Evolutionary conservation across 2,329 filamentous ascomycete species (phyloP), one percentile per base, ranked within the genome.

Genomic region (Fusarium sp.): DNA sequence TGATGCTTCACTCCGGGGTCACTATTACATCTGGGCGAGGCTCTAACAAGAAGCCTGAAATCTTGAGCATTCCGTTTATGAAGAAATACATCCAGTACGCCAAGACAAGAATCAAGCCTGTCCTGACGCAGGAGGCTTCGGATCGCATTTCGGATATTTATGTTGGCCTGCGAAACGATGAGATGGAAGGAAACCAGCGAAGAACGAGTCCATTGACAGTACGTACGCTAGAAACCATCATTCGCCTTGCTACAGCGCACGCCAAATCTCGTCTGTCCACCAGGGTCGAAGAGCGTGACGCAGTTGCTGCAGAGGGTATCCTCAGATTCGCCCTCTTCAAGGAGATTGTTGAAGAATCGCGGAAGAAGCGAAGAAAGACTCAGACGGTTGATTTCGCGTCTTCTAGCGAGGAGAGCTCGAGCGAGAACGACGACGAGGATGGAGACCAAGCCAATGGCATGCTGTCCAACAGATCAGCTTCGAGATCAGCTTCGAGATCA

Each of bases 51-150:
- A 89, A 90, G 64, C 86, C 91, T 6, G 93, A 97, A 74, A 91
- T 99, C 13, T 81, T 99, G 49, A 96, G 91, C 78, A 97, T 99
- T 58, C 91, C 93, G 0, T 99, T 99, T 78, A 93, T 99, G 82
- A 99, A 99, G 80, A 99, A 99, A 78, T 99, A 97, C 76, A 96
- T 99, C 41, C 95, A 99, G 73, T 99, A 99, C 75, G 93, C 95
- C 64, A 99, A 99, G 80, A 90, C 86, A 32, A 84, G 95, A 72
- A 85, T 97, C 71, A 96, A 93, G 83, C 95, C 95, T 0, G 81
- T 96, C 36, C 80, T 99, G 60, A 97, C 93, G 0, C 92, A 95
- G 72, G 92, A 92, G 39, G 94, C 95, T 6, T 92, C 93, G 10
- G 92, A 97, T 68, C 91, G 96, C 63, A 96, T 99, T 71, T 88